Base-by-base conservation (phyloP, 2,329 filamentous ascomycete species). In the Colletotrichum tofieldiae region DNA sequence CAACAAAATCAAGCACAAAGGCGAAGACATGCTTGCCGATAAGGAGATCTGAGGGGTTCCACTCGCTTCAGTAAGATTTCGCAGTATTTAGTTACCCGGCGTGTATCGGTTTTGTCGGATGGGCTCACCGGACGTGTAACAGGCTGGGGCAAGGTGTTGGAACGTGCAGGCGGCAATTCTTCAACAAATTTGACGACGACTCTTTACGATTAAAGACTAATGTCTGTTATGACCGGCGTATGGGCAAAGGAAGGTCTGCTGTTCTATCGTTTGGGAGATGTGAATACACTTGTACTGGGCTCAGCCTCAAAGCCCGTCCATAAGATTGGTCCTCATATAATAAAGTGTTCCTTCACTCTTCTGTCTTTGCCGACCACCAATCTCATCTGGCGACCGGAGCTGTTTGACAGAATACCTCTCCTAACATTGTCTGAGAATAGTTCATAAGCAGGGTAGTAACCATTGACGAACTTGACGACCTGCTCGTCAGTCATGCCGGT, bases 401-500 rank as follows among this genome's bases (percentile, higher is more conserved):
- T 86, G 23, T 84, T 79, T 1, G 79, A 68, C 73, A 93, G 88
- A 39, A 91, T 82, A 1, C 92, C 92, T 35, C 81, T 78, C 67
- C 91, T 85, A 70, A 93, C 78, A 23, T 84, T 86, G 39, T 90
- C 88, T 1, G 87, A 88, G 77, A 90, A 94, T 14, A 94, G 85
- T 82, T 94, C 92, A 76, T 94, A 94, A 1, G 91, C 91, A 5
- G 92, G 92, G 77, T 91, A 93, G 80, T 94, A 91, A 1, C 86
- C 88, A 73, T 90, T 88, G 39, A 91, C 93, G 80, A 98, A 98
- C 58, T 87, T 85, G 68, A 90, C 86, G 54, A 98, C 94, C 80
- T 96, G 89, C 67, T 94, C 92, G 76, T 94, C 92, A 1, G 90
- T 93, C 95, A 98, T 98, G 39, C 94, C 95, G 0, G 86, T 88